Conservation (phyloP, 2,329 filamentous ascomycete genomes). For the Zasmidium angulare region DNA sequence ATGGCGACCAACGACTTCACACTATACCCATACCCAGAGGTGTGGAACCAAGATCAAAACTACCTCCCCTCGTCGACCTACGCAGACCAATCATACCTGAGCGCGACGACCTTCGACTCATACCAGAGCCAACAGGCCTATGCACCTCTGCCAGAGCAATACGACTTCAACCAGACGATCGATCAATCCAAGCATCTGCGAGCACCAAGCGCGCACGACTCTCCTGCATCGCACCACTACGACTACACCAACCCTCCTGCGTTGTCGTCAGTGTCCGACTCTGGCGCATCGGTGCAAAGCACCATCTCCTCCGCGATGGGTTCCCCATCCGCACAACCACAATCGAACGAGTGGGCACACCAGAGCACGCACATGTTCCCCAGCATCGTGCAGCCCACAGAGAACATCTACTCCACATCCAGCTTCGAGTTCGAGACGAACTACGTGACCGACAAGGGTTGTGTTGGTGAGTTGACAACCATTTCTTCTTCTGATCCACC, state of each 20-base stretch:
- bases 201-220: constrained; percentile 41
- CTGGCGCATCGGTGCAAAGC: constrained; percentile 49
- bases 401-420: constrained; percentile 57
- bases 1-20: constrained; percentile 35
- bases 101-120: constrained; percentile 38
- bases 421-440: constrained; percentile 55
- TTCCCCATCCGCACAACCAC: constrained; percentile 58
- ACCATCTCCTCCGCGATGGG: constrained; percentile 52
- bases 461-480: constrained; percentile 49
- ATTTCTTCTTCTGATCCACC: constrained; percentile 39
- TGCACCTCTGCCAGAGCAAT: constrained; percentile 37
- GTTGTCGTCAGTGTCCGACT: constrained; percentile 51
- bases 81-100: constrained; percentile 28
- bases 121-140: constrained; percentile 36
- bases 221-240: constrained; percentile 48
- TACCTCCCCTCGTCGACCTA: constrained; percentile 29
- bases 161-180: constrained; percentile 38
- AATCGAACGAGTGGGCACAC: constrained; percentile 60
- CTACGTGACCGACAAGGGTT: constrained; percentile 48
- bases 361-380: constrained; percentile 55
- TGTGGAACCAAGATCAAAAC: constrained; percentile 30
- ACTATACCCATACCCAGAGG: constrained; percentile 32
- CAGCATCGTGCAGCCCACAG: constrained; percentile 60
- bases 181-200: constrained; percentile 37
- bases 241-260: constrained; percentile 45